Percentiles rank a stretch among this genome's conserved stretches.
These are phyloP conservation scores for Nicotiana tabacum DNA, from an alignment of 257 asterid species.

Conservation along the genomic window DNA sequence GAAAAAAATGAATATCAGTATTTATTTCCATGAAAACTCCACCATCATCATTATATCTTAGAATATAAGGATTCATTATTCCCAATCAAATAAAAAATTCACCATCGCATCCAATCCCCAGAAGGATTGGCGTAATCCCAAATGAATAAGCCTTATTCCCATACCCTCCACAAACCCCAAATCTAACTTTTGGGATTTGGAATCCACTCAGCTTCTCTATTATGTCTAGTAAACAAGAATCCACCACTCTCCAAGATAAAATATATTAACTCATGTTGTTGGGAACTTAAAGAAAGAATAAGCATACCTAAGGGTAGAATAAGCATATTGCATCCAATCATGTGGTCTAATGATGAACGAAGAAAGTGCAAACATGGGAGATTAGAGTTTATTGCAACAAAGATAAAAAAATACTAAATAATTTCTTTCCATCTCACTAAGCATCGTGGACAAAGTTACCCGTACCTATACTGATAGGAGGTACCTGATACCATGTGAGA, in stretches of 20 bases:
- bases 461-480: neutral
- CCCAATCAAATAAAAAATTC: conserved; percentile 6
- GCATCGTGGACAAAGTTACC: no score
- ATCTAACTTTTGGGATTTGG: conserved; percentile 42
- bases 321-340: neutral
- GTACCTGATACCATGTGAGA: neutral
- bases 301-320: neutral
- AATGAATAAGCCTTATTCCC: conserved; percentile 8
- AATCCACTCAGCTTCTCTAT: conserved; percentile 38
- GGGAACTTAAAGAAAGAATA: neutral
- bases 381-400: neutral
- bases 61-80: conserved; percentile 43
- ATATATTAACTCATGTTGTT: neutral
- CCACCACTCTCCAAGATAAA: conserved; percentile 14
- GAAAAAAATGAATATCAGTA: neutral
- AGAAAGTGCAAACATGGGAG: neutral
- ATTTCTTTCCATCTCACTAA: no score
- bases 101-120: conserved; percentile 21
- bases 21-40: neutral
- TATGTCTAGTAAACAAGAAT: conserved; percentile 31
- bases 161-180: conserved; percentile 38
- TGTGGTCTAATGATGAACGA: neutral
- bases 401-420: neutral
- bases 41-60: conserved; percentile 38
- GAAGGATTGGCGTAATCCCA: conserved; percentile 21